phyloP scores from a whole-genome alignment of 2,329 filamentous ascomycete species.

The Penicillium sclerotigenum region DNA sequence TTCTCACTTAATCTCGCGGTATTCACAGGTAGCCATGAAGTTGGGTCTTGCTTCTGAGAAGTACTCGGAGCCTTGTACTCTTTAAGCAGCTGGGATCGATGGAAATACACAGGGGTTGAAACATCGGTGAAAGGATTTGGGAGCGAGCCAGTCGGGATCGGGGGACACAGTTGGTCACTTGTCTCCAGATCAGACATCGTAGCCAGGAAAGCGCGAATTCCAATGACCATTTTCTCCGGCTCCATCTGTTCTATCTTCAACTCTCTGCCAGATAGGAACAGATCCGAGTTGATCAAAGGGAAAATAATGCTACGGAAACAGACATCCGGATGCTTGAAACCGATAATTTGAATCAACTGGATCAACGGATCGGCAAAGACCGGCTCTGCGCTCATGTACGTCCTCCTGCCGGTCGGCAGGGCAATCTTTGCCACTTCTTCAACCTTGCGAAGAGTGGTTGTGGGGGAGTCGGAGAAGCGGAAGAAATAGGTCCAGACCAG shows the following conservation, averaged over 20 bases:
- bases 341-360: conserved; percentile 90
- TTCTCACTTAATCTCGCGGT: conserved; percentile 66
- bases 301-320: conserved; percentile 94
- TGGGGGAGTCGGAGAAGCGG: conserved; percentile 69
- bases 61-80: conserved; percentile 32
- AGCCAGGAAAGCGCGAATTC: conserved; percentile 87
- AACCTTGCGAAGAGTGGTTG: conserved; percentile 69
- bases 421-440: conserved; percentile 87
- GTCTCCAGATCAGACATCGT: conserved; percentile 93
- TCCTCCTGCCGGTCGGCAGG: conserved; percentile 74
- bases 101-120: conserved; percentile 34
- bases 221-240: conserved; percentile 95
- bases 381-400: conserved; percentile 76
- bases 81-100: conserved; percentile 38
- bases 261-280: conserved; percentile 74
- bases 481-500: conserved; percentile 94
- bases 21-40: conserved; percentile 52
- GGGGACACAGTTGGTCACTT: conserved; percentile 70
- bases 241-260: conserved; percentile 88
- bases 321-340: conserved; percentile 87
- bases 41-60: conserved; percentile 31
- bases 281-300: conserved; percentile 85
- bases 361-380: conserved; percentile 86
- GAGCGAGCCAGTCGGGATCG: conserved; percentile 69
- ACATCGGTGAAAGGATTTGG: conserved; percentile 39